Base-by-base conservation (phyloP, 257 asterid genomes). In the Solanum tacnaense region DNA sequence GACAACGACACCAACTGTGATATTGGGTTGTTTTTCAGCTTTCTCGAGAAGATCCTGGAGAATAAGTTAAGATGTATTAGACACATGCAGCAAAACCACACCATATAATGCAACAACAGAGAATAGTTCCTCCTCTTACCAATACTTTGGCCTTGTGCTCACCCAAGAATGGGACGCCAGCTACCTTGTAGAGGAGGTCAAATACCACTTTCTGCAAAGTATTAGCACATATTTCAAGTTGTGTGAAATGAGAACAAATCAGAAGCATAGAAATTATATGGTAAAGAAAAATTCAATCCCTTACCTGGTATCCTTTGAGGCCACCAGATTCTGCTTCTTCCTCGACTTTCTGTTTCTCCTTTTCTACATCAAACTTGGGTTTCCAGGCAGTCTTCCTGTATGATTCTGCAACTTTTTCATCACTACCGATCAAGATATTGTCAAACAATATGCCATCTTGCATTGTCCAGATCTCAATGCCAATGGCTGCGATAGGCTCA, bases 401-500 rank as follows among this genome's bases (percentile, higher is more conserved):
- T 38, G 93, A 91, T 89, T 94, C 98, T 18, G 98, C 99, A 23
- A 86, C 94, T 71, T 89, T 89, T 82, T 97, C 99, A 74, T 89
- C 92, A 13, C 93, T 89, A 7, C 95, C 93, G 8, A 97, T 92
- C 94, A 97, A 86, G 88, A 97, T 86, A 88, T 95, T 97, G 91
- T 97, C 99, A n/a, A 97, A 97, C 90, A 96, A 87, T 39, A 97
- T 93, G 25, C 99, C 98, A 85, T 96, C 98, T 86, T 96, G 98
- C 99, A 96, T 96, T 36, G 99, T 96, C 99, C 99, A 97, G 83
- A 97, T 96, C 93, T 97, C 99, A 89, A 97, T 96, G 20, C 99
- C 99, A 85, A 96, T 73, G 62, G 99, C 99, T 15, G 99, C 98
- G 88, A 96, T 93, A 68, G 99, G 98, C 90, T 97, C 99, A 88